Base-by-base conservation (phyloP, 345 rosid genomes). In the Eucalyptus polybractea region DNA sequence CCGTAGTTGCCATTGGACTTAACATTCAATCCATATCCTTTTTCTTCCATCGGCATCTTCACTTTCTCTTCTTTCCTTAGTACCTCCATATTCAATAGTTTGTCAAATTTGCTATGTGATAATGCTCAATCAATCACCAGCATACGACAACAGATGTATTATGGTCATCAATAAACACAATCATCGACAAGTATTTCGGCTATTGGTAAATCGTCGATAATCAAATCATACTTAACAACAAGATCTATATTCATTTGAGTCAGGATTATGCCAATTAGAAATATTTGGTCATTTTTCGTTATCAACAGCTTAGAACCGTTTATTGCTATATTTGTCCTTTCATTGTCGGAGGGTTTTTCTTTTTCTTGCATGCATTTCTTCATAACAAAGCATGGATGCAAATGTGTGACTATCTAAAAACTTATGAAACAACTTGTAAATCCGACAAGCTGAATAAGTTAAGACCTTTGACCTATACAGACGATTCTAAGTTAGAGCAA, bases 261-360 rank as follows among this genome's bases (percentile, higher is more conserved):
- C 4, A 7, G 8, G 1, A 13, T 27, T 13, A 27, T 27, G 15
- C 3, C 17, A 0, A 60, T 27, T 60, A 3, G 7, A 27, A 60
- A 60, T 8, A 60, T 27, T 27, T 12, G 16, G 69, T 60, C 69
- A 27, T 58, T 58, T 58, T 58, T 24, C 24, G 6, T 24, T 24
- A 10, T 58, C 65, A 58, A 10, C 65, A 24, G 10, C 0, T 53
- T 19, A 53, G 31, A 62, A 27, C 17, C 16, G 33, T 29, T 13
- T 13, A 29, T 62, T 29, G 17, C 16, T 27, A 62, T 62, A 62
- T 13, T 13, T 29, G 8, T 60, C 29, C 67, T 60, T 60, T 60
- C 14, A 0, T 1, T 60, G n/a, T 25, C 29, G 0, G 1, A 27
- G 33, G 33, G 72, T 12, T 13, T 62, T 62, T 62, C 17, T n/a